Conservation (phyloP, 2,329 filamentous ascomycete species). For the Botryosphaeria dothidea region DNA sequence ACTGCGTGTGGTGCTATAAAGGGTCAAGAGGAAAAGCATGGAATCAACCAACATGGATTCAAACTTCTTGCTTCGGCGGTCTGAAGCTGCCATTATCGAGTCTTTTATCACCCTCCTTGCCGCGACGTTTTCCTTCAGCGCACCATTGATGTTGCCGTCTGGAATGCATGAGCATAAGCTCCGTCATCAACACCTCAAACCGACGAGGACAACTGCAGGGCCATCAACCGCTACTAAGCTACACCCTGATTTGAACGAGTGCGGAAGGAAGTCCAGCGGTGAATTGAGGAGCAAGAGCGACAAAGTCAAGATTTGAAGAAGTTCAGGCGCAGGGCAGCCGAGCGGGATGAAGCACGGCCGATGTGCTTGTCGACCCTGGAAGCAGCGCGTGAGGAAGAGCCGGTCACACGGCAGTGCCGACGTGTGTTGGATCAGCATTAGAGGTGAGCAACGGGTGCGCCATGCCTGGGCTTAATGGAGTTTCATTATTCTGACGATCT, state of each 20-base stretch:
- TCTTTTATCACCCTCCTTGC: neutral
- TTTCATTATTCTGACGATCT: conserved; percentile 6
- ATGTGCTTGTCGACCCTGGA: neutral
- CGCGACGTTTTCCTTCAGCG: neutral
- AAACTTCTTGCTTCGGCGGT: neutral
- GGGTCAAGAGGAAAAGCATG: neutral
- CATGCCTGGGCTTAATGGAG: neutral
- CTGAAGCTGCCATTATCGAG: neutral
- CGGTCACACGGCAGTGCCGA: neutral
- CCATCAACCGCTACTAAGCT: neutral
- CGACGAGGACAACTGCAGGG: no score
- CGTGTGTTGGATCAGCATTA: neutral
- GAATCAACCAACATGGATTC: neutral
- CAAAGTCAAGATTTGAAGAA: neutral
- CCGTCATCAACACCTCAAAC: no score
- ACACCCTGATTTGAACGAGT: no score
- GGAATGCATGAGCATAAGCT: no score
- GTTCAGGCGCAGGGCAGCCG: neutral
- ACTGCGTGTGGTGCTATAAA: neutral
- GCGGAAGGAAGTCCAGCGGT: no score
- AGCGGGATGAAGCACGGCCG: neutral
- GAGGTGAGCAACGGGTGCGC: neutral
- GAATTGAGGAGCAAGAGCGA: no score
- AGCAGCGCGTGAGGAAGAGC: neutral
- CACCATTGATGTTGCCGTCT: neutral